Evolutionary conservation across 2,329 filamentous ascomycete species (phyloP).

Genomic region (Calonectria leucothoes): DNA sequence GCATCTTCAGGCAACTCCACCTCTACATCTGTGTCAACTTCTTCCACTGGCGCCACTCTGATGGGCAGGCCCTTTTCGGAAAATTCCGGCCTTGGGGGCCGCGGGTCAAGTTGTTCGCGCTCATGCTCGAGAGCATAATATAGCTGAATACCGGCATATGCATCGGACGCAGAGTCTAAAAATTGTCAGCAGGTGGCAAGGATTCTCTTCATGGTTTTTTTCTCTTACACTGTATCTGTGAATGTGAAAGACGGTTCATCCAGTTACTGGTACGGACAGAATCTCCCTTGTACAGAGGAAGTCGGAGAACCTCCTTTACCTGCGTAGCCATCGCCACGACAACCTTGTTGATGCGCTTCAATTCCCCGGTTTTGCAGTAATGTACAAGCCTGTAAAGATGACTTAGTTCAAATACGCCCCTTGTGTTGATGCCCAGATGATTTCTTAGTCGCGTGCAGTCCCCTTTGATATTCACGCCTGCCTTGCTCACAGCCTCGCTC

Average conservation of each 20-base stretch:
- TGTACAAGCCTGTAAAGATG: constrained; percentile 84
- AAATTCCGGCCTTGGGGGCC: constrained; percentile 76
- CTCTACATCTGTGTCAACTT: background rate
- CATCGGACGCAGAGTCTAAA: constrained; percentile 82
- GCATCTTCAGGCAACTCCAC: constrained; percentile 14
- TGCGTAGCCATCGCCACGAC: constrained; percentile 76
- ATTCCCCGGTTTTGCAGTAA: constrained; percentile 64
- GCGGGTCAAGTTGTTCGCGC: constrained; percentile 73
- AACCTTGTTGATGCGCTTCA: constrained; percentile 71
- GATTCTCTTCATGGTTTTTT: background rate
- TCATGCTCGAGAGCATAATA: constrained; percentile 78
- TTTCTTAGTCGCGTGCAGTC: constrained; percentile 77
- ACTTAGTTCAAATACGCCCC: constrained; percentile 82
- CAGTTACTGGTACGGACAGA: constrained; percentile 81
- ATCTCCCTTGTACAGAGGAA: constrained; percentile 80
- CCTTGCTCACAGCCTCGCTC: constrained; percentile 75
- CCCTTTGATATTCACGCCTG: constrained; percentile 80
- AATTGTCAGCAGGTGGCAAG: constrained; percentile 3
- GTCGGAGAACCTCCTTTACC: constrained; percentile 75
- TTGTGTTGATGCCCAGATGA: constrained; percentile 72
- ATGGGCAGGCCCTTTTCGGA: constrained; percentile 77
- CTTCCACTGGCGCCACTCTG: constrained; percentile 47
- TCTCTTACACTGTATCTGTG: constrained; percentile 79
- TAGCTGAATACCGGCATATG: constrained; percentile 82
- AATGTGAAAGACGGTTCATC: constrained; percentile 69